Conservation (phyloP, 371 early-diverging fungal genomes). For the Mortierella sp. region DNA sequence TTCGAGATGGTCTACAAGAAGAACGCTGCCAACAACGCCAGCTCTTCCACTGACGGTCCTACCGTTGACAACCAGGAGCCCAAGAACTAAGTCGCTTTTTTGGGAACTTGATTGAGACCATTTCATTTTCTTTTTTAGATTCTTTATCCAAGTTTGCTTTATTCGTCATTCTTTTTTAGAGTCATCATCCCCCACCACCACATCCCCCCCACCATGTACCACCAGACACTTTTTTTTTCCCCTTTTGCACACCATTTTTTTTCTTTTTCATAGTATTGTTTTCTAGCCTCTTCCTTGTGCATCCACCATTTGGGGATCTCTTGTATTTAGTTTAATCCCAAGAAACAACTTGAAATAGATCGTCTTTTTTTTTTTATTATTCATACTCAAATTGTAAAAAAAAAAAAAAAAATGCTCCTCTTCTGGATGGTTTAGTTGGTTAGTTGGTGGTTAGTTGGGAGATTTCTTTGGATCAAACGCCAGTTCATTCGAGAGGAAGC, state of each 20-base stretch:
- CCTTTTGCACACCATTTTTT: too few species aligned
- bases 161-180: background rate
- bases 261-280: slow-evolving; percentile 1
- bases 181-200: too few species aligned
- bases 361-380: background rate
- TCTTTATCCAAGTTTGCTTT: too few species aligned
- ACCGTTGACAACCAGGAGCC: slow-evolving; percentile 23
- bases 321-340: background rate
- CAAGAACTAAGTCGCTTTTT: slow-evolving; percentile 5
- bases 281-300: slow-evolving; percentile 3
- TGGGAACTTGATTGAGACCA: too few species aligned
- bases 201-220: too few species aligned
- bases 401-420: background rate
- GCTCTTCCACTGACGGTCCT: slow-evolving; percentile 9
- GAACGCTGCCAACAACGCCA: slow-evolving; percentile 10
- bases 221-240: background rate
- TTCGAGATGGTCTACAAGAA: slow-evolving; percentile 95
- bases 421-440: too few species aligned
- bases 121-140: background rate
- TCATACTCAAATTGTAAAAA: background rate
- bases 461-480: too few species aligned
- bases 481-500: too few species aligned
- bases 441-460: too few species aligned
- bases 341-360: background rate
- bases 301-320: background rate